Percentiles rank a stretch among this genome's conserved stretches.
phyloP scores from a whole-genome alignment of 495 filamentous ascomycete species.

The Xylona heveae region DNA sequence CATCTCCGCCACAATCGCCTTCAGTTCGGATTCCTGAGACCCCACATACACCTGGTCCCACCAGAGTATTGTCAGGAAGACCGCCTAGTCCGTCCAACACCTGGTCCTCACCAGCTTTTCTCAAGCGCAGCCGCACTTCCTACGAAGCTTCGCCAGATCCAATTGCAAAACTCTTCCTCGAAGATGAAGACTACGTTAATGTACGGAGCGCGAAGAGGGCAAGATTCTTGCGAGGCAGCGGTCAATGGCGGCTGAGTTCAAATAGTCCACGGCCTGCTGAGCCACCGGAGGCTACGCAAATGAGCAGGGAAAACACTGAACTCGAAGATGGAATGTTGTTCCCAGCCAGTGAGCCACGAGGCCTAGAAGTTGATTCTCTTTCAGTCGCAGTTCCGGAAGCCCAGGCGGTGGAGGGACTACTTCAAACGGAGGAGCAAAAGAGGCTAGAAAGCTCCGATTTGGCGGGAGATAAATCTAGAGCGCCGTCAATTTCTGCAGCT shows the following conservation, averaged over 20 bases:
- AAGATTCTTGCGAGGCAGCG: conserved; percentile 45
- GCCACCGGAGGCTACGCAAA: conserved; percentile 14
- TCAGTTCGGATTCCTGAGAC: not conserved
- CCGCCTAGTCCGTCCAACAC: conserved; percentile 15
- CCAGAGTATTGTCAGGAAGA: too few relatives aligned
- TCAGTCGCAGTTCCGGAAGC: not conserved
- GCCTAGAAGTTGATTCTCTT: too few relatives aligned
- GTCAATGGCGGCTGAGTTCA: conserved; percentile 40
- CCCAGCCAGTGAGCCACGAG: too few relatives aligned
- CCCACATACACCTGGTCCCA: conserved; percentile 1
- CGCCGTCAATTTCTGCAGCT: too few relatives aligned
- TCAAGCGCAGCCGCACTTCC: conserved; percentile 39
- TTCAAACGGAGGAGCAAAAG: too few relatives aligned
- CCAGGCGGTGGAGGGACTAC: too few relatives aligned
- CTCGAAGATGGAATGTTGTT: not conserved
- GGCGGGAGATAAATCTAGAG: too few relatives aligned
- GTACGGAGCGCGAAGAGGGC: conserved; percentile 49
- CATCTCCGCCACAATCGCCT: conserved; percentile 4
- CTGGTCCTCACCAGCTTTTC: conserved; percentile 60
- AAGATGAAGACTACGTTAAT: conserved; percentile 40
- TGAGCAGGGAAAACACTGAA: conserved; percentile 6
- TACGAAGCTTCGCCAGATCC: conserved; percentile 35
- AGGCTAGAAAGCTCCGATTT: too few relatives aligned
- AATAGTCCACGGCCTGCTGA: conserved; percentile 10
- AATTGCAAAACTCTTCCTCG: conserved; percentile 43